Base-by-base conservation (phyloP, 306 rosid genomes). In the Rosa chinensis region DNA sequence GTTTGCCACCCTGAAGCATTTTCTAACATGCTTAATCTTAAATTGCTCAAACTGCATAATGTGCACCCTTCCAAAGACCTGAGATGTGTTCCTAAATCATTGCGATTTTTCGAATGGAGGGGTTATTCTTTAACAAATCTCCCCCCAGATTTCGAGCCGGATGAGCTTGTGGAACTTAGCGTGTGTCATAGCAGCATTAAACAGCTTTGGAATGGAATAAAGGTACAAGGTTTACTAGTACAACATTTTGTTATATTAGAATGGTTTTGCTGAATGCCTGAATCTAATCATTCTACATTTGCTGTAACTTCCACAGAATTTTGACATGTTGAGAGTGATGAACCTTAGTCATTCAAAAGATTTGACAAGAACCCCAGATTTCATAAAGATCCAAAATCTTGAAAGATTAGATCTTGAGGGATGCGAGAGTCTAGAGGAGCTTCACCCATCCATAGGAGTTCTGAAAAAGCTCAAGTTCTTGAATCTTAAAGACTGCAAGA, bases 11-110 rank as follows among this genome's bases (percentile, higher is more conserved):
- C 79, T 42, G 14, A 28, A 11, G 76, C 85, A 39, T 84, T 80
- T 66, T 80, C 82, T 66, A 72, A 25, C 5, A 64, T 84, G 81
- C 37, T 43, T 72, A 73, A 70, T 21, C 78, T 84, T 32, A 74
- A 40, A 56, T 43, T 80, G 32, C 77, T 84, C 23, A 73, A 13
- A 58, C 40, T 62, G 59, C 37, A 42, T 5, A 73, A 78, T n/a
- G 21, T 77, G 69, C 13, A 32, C 14, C 44, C 64, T n/a, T 35
- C 50, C 3, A 5, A 40, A 18, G 21, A 21, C 9, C 63, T 53
- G 40, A 50, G 66, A 42, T 35, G 35, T 72, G 56, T 82, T 77
- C 81, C 85, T 21, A 9, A 8, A 17, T 52, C 72, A 5, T 21
- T 82, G 13, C 52, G 75, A 64, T 72, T 70, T 66, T 35, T 82